A percentile compares a stretch with the other conserved stretches of the same genome.
Conservation (phyloP, 345 rosid species). For the Eucalyptus regnans region DNA sequence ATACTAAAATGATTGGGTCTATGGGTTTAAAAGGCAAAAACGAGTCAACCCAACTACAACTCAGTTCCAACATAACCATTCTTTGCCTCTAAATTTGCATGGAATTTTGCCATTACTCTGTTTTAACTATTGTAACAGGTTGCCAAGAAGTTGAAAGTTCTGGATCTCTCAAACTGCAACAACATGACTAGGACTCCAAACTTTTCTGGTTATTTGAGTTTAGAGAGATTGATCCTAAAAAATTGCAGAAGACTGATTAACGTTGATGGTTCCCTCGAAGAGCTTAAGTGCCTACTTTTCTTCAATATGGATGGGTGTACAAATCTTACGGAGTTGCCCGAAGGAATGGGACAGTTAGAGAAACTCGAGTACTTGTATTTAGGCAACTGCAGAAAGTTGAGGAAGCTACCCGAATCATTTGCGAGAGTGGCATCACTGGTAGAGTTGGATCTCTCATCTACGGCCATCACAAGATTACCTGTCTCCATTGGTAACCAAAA, state of each 20-base stretch:
- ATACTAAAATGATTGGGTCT: not conserved
- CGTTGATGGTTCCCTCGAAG: slow-evolving; percentile 7
- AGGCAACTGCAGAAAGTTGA: not conserved
- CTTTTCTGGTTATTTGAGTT: not conserved
- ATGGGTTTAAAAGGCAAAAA: not conserved
- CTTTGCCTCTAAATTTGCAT: not conserved
- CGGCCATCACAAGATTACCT: not conserved
- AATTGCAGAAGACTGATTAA: slow-evolving; percentile 3
- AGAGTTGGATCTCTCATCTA: not conserved
- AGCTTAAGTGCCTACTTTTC: not conserved
- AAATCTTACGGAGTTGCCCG: not conserved
- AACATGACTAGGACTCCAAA: slow-evolving; percentile 3
- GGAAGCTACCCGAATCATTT: not conserved
- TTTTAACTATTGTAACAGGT: not conserved
- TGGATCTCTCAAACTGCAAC: slow-evolving; percentile 5
- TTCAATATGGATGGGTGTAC: not conserved
- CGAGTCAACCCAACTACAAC: not conserved
- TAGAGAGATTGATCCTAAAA: slow-evolving; percentile 11
- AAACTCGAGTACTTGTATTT: not conserved
- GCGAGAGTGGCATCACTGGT: not conserved
- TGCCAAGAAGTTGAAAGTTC: slow-evolving; percentile 6
- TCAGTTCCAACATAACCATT: not conserved
- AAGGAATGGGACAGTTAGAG: not conserved
- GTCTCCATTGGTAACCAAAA: not conserved
- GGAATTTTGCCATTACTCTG: not conserved